phyloP scores from a whole-genome alignment of 2,329 filamentous ascomycete species.

The Mycosphaerella sp. region DNA sequence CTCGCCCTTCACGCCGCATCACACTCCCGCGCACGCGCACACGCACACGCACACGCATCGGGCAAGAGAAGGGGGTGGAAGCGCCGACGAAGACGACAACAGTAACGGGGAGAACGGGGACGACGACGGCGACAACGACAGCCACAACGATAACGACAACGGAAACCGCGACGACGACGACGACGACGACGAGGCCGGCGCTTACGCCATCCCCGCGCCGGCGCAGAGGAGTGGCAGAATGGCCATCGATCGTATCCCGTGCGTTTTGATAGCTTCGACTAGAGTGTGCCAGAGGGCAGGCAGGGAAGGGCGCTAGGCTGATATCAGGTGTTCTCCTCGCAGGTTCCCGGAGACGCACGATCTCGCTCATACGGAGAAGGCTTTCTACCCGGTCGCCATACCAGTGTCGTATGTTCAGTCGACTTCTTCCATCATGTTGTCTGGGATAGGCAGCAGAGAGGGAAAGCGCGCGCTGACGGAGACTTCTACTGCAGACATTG shows the following conservation, averaged over 20 bases:
- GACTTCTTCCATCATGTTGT: slow-evolving; percentile 27
- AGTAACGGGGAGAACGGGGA: not conserved
- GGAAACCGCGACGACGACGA: not conserved
- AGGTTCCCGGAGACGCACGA: slow-evolving; percentile 43
- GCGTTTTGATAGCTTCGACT: not conserved
- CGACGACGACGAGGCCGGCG: not conserved
- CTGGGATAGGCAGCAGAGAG: not conserved
- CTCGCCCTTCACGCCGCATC: not conserved
- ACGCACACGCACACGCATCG: not conserved
- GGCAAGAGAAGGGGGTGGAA: not conserved
- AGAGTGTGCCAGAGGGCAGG: not conserved
- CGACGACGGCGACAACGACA: not conserved
- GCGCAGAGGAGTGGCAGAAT: slow-evolving; percentile 17
- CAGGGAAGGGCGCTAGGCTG: not conserved
- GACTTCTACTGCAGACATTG: slow-evolving; percentile 56
- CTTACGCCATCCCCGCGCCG: not conserved
- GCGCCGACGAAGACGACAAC: not conserved
- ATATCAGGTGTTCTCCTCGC: slow-evolving; percentile 4
- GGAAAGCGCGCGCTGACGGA: not conserved
- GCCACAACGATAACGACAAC: not conserved
- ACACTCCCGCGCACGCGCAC: not conserved
- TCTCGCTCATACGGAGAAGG: slow-evolving; percentile 40
- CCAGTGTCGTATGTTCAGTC: slow-evolving; percentile 44
- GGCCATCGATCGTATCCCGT: slow-evolving; percentile 30
- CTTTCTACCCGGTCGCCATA: slow-evolving; percentile 45